phyloP scores from a whole-genome alignment of 352 stramenopile genomes.

The Thraustochytrium striatum region DNA sequence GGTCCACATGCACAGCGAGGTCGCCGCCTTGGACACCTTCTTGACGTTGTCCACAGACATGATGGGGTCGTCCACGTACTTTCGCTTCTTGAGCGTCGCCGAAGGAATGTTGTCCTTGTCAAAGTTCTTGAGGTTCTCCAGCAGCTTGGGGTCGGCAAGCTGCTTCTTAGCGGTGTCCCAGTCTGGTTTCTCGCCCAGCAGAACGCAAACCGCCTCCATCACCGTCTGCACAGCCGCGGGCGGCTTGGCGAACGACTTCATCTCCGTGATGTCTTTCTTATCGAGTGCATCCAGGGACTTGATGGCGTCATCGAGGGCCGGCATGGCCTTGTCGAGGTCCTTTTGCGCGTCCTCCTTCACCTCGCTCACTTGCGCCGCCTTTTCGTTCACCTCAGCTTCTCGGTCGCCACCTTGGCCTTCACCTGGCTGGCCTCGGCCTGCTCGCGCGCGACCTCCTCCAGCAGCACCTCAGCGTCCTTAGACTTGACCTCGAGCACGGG shows the following conservation, averaged over 20 bases:
- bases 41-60: constrained; percentile 82
- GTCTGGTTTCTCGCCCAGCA: constrained; percentile 84
- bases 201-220: constrained; percentile 86
- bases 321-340: constrained; percentile 84
- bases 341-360: constrained; percentile 84
- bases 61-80: constrained; percentile 70
- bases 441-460: constrained; percentile 85
- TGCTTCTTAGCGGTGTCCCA: constrained; percentile 87
- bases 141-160: constrained; percentile 72
- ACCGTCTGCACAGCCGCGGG: constrained; percentile 82
- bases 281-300: constrained; percentile 78
- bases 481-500: constrained; percentile 81
- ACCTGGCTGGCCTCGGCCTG: constrained; percentile 83
- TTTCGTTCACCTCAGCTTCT: constrained; percentile 80
- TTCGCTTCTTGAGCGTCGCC: constrained; percentile 77
- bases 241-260: constrained; percentile 86
- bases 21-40: constrained; percentile 83
- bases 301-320: constrained; percentile 76
- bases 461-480: constrained; percentile 77
- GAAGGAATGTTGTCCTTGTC: constrained; percentile 89
- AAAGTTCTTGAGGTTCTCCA: constrained; percentile 82
- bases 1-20: constrained; percentile 85
- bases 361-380: constrained; percentile 77
- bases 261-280: constrained; percentile 87
- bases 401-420: constrained; percentile 73